Conservation (phyloP, 2,329 filamentous ascomycete species). For the Trichoderma koningii region DNA sequence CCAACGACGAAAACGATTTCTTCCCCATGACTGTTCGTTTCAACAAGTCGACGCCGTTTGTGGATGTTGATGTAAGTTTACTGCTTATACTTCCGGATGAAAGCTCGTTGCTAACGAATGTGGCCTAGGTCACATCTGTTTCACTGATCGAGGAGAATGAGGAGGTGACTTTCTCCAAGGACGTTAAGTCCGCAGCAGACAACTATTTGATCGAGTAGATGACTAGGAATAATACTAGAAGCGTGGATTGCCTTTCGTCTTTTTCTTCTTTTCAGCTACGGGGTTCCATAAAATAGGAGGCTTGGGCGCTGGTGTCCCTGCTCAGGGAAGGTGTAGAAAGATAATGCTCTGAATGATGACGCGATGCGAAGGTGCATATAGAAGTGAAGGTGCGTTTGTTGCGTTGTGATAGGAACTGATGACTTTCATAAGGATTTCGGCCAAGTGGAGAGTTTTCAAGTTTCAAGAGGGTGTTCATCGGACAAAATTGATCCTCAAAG, state of each 20-base stretch:
- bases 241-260: slow-evolving; percentile 28
- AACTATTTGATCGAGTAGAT: slow-evolving; percentile 73
- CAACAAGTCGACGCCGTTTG: slow-evolving; percentile 79
- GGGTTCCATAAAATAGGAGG: slow-evolving; percentile 31
- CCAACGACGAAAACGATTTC: slow-evolving; percentile 87
- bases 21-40: slow-evolving; percentile 97
- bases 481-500: too few relatives aligned
- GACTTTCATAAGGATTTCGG: too few relatives aligned
- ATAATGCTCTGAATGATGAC: slow-evolving; percentile 27
- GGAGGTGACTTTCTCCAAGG: slow-evolving; percentile 80
- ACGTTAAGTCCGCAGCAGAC: slow-evolving; percentile 75
- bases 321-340: slow-evolving; percentile 32
- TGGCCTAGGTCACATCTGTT: slow-evolving; percentile 63
- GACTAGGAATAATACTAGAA: slow-evolving; percentile 29
- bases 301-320: slow-evolving; percentile 26
- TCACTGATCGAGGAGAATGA: slow-evolving; percentile 73
- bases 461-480: background rate
- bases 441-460: background rate
- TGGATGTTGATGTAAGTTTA: slow-evolving; percentile 86
- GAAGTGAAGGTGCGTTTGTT: background rate
- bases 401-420: background rate
- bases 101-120: slow-evolving; percentile 28
- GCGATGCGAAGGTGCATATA: slow-evolving; percentile 6
- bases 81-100: background rate
- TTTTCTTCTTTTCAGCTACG: slow-evolving; percentile 4